Base-by-base conservation (phyloP, 1,284 basidiomycete genomes). In the Moesziomyces parantarcticus region DNA sequence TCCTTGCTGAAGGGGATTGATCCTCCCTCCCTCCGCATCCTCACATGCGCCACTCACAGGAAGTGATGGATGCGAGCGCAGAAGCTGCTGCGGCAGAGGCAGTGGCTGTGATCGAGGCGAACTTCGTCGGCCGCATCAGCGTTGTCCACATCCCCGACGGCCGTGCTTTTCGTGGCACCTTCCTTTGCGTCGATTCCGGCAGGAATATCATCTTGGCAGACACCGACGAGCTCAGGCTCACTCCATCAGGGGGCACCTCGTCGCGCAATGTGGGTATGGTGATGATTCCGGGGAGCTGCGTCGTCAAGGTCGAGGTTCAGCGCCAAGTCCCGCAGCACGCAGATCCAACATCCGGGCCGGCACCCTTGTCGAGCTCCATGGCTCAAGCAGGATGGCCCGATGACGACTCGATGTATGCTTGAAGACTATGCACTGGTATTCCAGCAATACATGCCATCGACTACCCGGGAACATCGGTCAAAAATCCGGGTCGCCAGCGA, bases 261-360 rank as follows among this genome's bases (percentile, higher is more conserved):
- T 57, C 45, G n/a, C 53, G 77, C n/a, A 68, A 66, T 18, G 72
- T 77, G 18, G 77, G 77, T 13, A 77, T 78, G 75, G 70, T 79
- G 41, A 78, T 79, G 76, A 65, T 79, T 5, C 71, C 76, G 1
- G 77, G 77, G 18, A 46, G 63, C 18, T 51, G 59, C 50, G 57
- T 78, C 18, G 49, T 68, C 43, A 58, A 65, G 40, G 50, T 78
- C 36, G 74, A 78, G 40, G 55, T 78, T 6, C 49, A 73, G 52
- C 25, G 61, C 25, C 49, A 60, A 9, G 3, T 8, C 14, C 36
- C 14, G 36, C 36, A 23, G 10, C 21, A 23, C 23, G 21, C 21
- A 8, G 57, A 16, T 18, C 8, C 45, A 42, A 34, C 32, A n/a
- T 32, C 29, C 4, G 32, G 20, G 7, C 18, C 21, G 16, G 41